A percentile compares a stretch with the other conserved stretches of the same genome.
phyloP scores from a whole-genome alignment of 2,329 filamentous ascomycete species.

The Tolypocladium tropicale region DNA sequence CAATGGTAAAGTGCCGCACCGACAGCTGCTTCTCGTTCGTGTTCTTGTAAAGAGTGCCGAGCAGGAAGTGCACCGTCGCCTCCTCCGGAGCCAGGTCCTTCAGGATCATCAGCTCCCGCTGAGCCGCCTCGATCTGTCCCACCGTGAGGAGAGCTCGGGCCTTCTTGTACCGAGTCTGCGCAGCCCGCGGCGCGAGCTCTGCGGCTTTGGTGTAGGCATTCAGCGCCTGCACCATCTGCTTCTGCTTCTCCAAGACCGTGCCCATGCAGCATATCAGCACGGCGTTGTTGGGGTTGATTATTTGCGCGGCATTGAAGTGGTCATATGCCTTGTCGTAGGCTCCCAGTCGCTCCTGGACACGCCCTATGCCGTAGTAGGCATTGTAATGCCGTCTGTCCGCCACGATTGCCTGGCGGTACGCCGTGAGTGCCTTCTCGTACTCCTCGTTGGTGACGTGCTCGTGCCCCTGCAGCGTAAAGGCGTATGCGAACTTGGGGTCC shows the following conservation, averaged over 20 bases:
- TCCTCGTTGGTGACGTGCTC: constrained; percentile 95
- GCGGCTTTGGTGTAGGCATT: constrained; percentile 75
- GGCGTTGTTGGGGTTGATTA: constrained; percentile 88
- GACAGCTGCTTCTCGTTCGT: constrained; percentile 66
- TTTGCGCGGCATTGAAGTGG: constrained; percentile 79
- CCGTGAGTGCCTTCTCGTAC: constrained; percentile 84
- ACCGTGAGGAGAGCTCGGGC: constrained; percentile 77
- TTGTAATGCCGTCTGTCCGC: constrained; percentile 91
- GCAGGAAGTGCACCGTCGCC: constrained; percentile 88
- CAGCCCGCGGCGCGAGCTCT: constrained; percentile 68
- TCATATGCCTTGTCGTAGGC: constrained; percentile 85
- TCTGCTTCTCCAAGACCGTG: constrained; percentile 78
- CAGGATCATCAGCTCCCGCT: constrained; percentile 75
- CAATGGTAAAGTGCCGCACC: constrained; percentile 91
- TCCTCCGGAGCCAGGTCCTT: constrained; percentile 91
- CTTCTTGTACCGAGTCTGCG: constrained; percentile 86
- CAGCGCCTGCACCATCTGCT: constrained; percentile 68
- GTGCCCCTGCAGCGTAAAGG: constrained; percentile 90
- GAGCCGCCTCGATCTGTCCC: constrained; percentile 57
- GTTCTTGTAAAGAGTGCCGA: constrained; percentile 72
- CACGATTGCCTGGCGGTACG: constrained; percentile 77
- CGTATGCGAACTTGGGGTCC: constrained; percentile 85
- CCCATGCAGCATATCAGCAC: constrained; percentile 91
- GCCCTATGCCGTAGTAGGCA: constrained; percentile 86
- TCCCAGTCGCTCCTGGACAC: constrained; percentile 81